A percentile compares a stretch with the other conserved stretches of the same genome.
phyloP scores from a whole-genome alignment of 805 yeast species.

The Wickerhamiella parazyma region DNA sequence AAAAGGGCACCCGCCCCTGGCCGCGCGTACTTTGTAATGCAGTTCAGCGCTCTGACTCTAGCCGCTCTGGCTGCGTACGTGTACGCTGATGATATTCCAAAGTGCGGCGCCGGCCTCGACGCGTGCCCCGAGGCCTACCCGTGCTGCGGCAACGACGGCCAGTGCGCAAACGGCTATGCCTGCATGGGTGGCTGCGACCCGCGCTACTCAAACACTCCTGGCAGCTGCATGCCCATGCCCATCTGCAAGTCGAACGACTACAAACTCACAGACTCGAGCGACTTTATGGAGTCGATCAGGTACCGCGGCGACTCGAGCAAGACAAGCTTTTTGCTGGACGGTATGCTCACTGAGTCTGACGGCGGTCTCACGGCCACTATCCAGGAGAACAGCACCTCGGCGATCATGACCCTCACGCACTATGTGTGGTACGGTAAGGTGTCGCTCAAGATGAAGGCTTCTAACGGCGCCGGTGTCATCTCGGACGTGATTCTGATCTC shows the following conservation, averaged over 20 bases:
- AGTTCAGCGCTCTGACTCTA: not conserved
- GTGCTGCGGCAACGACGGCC: slow-evolving; percentile 74
- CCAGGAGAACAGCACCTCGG: slow-evolving; percentile 64
- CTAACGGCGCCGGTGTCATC: slow-evolving; percentile 68
- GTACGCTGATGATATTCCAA: slow-evolving; percentile 12
- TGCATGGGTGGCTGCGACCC: slow-evolving; percentile 89
- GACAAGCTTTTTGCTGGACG: slow-evolving; percentile 56
- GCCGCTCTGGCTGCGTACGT: slow-evolving; percentile 5
- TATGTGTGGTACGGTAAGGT: slow-evolving; percentile 84
- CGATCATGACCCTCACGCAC: slow-evolving; percentile 66
- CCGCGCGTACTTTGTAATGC: not conserved
- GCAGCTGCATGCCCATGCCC: slow-evolving; percentile 81
- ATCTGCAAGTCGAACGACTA: slow-evolving; percentile 36
- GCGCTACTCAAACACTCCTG: slow-evolving; percentile 43
- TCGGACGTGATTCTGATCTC: slow-evolving; percentile 72
- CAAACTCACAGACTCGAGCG: slow-evolving; percentile 24
- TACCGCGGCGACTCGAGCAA: slow-evolving; percentile 61
- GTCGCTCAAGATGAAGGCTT: slow-evolving; percentile 52
- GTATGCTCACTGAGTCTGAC: slow-evolving; percentile 35
- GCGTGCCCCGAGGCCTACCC: slow-evolving; percentile 69
- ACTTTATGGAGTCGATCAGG: slow-evolving; percentile 26
- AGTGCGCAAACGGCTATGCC: slow-evolving; percentile 60
- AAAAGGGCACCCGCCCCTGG: not conserved
- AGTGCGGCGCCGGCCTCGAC: slow-evolving; percentile 20
- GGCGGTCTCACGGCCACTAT: slow-evolving; percentile 54